These are phyloP conservation scores for Ophiostoma sp. DNA, from an alignment of 2,329 filamentous ascomycete species.

Conservation along the genomic window DNA sequence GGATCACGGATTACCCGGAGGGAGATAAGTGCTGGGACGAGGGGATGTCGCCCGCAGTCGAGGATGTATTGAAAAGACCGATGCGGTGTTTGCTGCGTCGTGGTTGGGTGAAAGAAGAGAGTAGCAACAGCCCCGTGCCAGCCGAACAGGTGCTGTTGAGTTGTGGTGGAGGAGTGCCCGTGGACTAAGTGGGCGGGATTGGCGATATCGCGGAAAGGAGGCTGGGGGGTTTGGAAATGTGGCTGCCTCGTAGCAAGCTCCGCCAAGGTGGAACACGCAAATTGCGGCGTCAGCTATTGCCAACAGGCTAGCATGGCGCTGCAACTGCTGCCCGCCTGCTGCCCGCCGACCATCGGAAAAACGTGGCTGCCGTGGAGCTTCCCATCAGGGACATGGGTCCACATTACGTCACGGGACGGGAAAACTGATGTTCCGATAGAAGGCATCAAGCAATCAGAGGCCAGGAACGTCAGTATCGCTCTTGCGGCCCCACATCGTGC, in stretches of 20 bases:
- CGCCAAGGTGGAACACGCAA: constrained; percentile 20
- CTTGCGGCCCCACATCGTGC: neutral
- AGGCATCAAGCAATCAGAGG: no score
- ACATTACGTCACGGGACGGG: neutral
- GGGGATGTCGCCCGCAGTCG: constrained; percentile 17
- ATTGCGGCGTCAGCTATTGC: constrained; percentile 22
- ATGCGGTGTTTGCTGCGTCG: neutral
- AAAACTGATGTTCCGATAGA: neutral
- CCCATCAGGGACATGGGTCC: neutral
- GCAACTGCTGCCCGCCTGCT: neutral
- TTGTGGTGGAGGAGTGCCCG: neutral
- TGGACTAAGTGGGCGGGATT: neutral
- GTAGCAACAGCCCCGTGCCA: neutral
- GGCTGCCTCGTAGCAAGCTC: constrained; percentile 21
- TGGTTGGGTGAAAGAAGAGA: neutral
- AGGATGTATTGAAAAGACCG: neutral
- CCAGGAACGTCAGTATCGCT: no score
- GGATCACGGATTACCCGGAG: constrained; percentile 17
- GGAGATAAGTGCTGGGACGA: neutral
- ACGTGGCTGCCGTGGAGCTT: neutral
- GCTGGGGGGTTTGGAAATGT: constrained; percentile 13
- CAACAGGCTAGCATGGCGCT: neutral
- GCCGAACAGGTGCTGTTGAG: constrained; percentile 13
- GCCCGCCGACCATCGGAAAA: constrained; percentile 1
- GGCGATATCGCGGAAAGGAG: constrained; percentile 17